Conservation (phyloP, 2,329 filamentous ascomycete species). For the Graphium sp. region DNA sequence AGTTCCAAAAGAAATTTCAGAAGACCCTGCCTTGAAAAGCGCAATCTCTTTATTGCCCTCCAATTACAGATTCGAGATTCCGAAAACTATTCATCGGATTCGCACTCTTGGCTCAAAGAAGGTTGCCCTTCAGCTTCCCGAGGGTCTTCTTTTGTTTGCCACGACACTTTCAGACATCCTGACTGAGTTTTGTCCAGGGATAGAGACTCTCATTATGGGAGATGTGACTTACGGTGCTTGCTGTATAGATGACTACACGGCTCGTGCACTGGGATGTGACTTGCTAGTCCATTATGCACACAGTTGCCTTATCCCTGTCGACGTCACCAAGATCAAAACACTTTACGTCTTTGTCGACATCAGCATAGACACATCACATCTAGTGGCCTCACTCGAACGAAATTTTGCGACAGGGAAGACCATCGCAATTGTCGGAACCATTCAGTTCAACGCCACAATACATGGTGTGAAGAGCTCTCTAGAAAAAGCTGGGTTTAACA, state of each 20-base stretch:
- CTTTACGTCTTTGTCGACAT: conserved; percentile 98
- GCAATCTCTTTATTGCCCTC: conserved; percentile 73
- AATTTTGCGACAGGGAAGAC: conserved; percentile 79
- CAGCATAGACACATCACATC: conserved; percentile 78
- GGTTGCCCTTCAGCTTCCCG: conserved; percentile 92
- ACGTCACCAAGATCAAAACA: conserved; percentile 92
- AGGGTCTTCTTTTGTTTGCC: conserved; percentile 85
- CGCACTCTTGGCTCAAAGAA: conserved; percentile 62
- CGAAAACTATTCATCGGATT: conserved; percentile 93
- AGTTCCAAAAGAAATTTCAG: conserved; percentile 71
- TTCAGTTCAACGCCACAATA: conserved; percentile 96
- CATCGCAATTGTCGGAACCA: conserved; percentile 86
- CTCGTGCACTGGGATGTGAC: conserved; percentile 83
- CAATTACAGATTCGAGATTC: conserved; percentile 99
- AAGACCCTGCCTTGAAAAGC: conserved; percentile 71
- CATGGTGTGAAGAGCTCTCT: conserved; percentile 68
- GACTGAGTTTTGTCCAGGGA: conserved; percentile 80
- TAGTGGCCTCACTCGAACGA: conserved; percentile 70
- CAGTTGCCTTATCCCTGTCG: conserved; percentile 88
- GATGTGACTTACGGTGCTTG: conserved; percentile 98
- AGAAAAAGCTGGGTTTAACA: conserved; percentile 67
- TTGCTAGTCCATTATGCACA: conserved; percentile 94
- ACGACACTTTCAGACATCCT: conserved; percentile 96
- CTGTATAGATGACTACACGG: conserved; percentile 97
- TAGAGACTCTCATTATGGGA: conserved; percentile 94